Evolutionary conservation across 2,329 filamentous ascomycete species (phyloP), one percentile per base, ranked within the genome.

Genomic region (Fusarium camptoceras): DNA sequence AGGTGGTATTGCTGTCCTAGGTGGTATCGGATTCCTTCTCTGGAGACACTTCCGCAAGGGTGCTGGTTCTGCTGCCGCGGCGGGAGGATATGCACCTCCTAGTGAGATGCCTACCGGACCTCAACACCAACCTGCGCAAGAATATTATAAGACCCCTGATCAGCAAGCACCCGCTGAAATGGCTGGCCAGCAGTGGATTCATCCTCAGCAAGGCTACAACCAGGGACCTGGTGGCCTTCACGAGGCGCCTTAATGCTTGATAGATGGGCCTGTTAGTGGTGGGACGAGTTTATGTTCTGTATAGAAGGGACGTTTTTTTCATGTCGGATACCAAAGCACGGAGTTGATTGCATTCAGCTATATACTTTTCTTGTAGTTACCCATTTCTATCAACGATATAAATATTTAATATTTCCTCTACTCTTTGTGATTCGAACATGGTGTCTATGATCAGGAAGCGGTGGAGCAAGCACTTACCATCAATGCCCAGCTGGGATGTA

Each of bases 11-110:
- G 3, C 50, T 9, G 3, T 71, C 7, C 63, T 76, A 10, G 73
- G 42, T 1, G 68, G 62, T 2, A 12, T 64, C 1, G 75, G 73
- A 1, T 75, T 76, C 41, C 57, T 76, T 16, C 31, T 68, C 15
- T 75, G 74, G 75, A 73, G 48, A 22, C 66, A 54, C 11, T 25
- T 59, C 10, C 59, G 64, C 5, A 75, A 70, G 43, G 58, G 55
- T 8, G 37, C 58, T 6, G 51, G 27, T 18, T 22, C 51, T 9
- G 20, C 27, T 14, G 25, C 44, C 4, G 24, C 22, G 2, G 27
- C 57, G 4, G 28, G 48, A n/a, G 72, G 59, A 14, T 61, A 59
- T 12, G 27, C 55, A 18, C 46, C 20, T 18, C 8, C 64, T 16
- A 28, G 62, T 7, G 43, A 54, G n/a, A 65, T 65, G 62, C 22